Evolutionary conservation across 192 early-diverging fungal species (phyloP).

Genomic region (Coemansia sp.): DNA sequence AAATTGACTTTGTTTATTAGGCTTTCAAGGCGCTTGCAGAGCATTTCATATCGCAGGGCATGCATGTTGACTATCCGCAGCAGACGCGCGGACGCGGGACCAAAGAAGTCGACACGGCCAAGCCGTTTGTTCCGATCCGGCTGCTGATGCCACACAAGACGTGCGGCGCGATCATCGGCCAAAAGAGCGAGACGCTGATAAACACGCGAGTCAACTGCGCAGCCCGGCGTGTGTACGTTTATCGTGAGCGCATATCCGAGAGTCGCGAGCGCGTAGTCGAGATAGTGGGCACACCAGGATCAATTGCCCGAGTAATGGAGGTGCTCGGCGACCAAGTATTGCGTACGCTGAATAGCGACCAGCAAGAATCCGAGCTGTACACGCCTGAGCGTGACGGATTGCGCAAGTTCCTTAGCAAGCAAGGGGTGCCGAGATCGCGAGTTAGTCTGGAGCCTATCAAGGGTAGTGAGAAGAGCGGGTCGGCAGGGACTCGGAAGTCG

Average conservation of each 20-base stretch:
- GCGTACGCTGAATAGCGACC: constrained; percentile 45
- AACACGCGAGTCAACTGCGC: constrained; percentile 48
- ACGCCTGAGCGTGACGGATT: constrained; percentile 50
- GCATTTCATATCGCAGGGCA: constrained; percentile 55
- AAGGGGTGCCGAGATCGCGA: constrained; percentile 42
- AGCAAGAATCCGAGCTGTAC: constrained; percentile 46
- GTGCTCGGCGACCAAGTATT: constrained; percentile 44
- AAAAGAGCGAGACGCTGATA: constrained; percentile 56
- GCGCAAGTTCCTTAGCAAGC: constrained; percentile 50
- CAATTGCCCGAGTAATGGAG: constrained; percentile 38
- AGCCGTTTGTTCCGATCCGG: constrained; percentile 50
- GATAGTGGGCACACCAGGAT: constrained; percentile 45
- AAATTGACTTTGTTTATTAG: constrained; percentile 14
- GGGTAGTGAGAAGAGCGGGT: neutral
- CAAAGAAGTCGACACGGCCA: constrained; percentile 45
- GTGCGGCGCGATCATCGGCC: constrained; percentile 54
- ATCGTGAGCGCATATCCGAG: constrained; percentile 54
- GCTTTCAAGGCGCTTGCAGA: constrained; percentile 52
- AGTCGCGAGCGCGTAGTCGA: constrained; percentile 56
- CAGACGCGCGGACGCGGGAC: constrained; percentile 41
- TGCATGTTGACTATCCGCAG: constrained; percentile 53
- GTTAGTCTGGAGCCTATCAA: constrained; percentile 46
- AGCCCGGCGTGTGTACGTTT: constrained; percentile 53
- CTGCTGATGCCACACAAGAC: constrained; percentile 55
- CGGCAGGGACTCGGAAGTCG: neutral